Conservation (phyloP, 345 rosid species). For the Acer saccharum region DNA sequence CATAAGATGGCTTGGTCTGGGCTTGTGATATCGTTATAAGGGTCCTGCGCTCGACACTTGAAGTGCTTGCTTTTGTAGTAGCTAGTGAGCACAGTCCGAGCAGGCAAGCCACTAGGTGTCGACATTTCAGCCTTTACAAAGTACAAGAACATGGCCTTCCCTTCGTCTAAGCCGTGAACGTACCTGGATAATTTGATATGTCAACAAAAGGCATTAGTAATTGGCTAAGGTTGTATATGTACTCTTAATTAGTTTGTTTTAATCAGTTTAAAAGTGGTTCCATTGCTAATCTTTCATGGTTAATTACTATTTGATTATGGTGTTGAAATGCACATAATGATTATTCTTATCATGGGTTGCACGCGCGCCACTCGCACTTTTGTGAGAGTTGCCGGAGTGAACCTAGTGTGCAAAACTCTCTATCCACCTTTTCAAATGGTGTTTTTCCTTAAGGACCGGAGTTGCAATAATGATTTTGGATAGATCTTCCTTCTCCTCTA, state of each 20-base stretch:
- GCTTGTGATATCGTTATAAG: slow-evolving; percentile 56
- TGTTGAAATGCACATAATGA: not conserved
- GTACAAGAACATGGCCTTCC: slow-evolving; percentile 68
- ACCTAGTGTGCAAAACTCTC: not conserved
- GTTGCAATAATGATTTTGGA: not conserved
- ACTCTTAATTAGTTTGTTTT: not conserved
- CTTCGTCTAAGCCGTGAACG: slow-evolving; percentile 56
- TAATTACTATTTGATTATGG: too few species aligned
- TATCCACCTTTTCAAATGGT: too few species aligned
- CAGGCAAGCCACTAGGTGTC: slow-evolving; percentile 63
- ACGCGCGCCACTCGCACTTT: slow-evolving; percentile 19
- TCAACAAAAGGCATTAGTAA: slow-evolving; percentile 10
- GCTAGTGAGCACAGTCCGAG: slow-evolving; percentile 70
- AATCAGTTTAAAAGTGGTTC: not conserved
- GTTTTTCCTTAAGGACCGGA: not conserved
- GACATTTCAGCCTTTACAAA: slow-evolving; percentile 66
- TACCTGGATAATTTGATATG: slow-evolving; percentile 38
- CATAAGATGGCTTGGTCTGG: slow-evolving; percentile 62
- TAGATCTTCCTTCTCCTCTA: not conserved
- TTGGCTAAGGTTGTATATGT: not conserved
- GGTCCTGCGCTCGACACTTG: slow-evolving; percentile 48
- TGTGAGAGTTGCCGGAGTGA: not conserved
- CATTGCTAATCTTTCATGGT: not conserved
- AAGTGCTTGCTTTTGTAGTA: slow-evolving; percentile 74
- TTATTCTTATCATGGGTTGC: slow-evolving; percentile 13